Evolutionary conservation across 2,329 filamentous ascomycete genomes (phyloP).

Genomic region (Pezicula carpinea): DNA sequence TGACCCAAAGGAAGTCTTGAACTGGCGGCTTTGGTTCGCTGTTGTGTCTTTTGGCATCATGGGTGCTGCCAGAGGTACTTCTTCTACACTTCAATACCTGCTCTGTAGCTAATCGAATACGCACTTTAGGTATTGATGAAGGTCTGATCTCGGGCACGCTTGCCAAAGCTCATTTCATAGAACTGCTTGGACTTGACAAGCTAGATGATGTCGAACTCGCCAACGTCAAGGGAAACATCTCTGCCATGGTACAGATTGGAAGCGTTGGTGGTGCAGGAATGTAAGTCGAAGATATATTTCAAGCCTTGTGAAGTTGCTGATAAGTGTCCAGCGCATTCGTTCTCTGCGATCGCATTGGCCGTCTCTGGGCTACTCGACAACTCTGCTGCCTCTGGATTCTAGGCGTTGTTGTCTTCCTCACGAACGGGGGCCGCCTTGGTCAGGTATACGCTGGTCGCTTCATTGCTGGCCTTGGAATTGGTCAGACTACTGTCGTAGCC

Average conservation of each 20-base stretch:
- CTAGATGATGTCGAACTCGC: slow-evolving; percentile 51
- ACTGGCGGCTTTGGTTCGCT: slow-evolving; percentile 75
- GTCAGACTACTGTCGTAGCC: slow-evolving; percentile 62
- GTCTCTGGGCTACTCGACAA: slow-evolving; percentile 56
- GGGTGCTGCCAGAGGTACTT: slow-evolving; percentile 63
- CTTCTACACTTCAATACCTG: not conserved
- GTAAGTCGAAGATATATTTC: slow-evolving; percentile 26
- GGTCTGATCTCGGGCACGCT: slow-evolving; percentile 72
- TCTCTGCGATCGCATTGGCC: slow-evolving; percentile 56
- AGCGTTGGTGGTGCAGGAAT: slow-evolving; percentile 67
- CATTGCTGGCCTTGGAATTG: slow-evolving; percentile 59
- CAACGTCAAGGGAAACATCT: slow-evolving; percentile 71
- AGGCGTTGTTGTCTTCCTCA: slow-evolving; percentile 55
- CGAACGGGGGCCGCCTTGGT: slow-evolving; percentile 46
- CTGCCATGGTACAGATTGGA: slow-evolving; percentile 77
- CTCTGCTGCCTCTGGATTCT: slow-evolving; percentile 54
- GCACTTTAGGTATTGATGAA: slow-evolving; percentile 65
- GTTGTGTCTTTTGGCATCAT: slow-evolving; percentile 71
- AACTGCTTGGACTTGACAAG: slow-evolving; percentile 50
- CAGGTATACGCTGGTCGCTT: slow-evolving; percentile 62
- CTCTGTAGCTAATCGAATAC: not conserved
- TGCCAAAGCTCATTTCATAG: slow-evolving; percentile 60
- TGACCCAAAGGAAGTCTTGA: slow-evolving; percentile 67
- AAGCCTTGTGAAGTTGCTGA: not conserved
- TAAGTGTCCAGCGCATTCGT: slow-evolving; percentile 45